phyloP scores from a whole-genome alignment of 2,329 filamentous ascomycete genomes.

The Tolypocladium amazonense region DNA sequence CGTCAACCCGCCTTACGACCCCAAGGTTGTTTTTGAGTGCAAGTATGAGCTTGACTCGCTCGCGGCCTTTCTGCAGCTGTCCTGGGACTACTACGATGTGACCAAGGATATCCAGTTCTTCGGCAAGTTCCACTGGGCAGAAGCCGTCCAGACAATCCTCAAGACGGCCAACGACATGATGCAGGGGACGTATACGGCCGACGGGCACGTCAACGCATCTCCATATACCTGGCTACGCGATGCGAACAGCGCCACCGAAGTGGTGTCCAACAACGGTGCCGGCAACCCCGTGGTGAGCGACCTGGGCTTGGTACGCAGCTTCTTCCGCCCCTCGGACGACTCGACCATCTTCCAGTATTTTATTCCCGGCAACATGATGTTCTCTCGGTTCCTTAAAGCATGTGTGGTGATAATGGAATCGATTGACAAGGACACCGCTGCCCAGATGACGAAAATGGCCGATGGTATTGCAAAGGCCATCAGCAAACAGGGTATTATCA shows the following conservation, averaged over 20 bases:
- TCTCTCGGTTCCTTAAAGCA: conserved; percentile 49
- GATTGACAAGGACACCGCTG: conserved; percentile 39
- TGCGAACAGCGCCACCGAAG: conserved; percentile 69
- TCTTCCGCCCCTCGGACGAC: conserved; percentile 87
- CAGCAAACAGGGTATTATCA: conserved; percentile 56
- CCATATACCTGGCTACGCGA: conserved; percentile 70
- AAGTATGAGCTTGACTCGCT: conserved; percentile 93
- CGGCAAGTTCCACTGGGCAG: conserved; percentile 59
- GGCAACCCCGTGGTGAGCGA: conserved; percentile 70
- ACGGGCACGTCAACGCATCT: conserved; percentile 42
- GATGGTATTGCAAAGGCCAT: conserved; percentile 51
- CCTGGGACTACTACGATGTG: conserved; percentile 65
- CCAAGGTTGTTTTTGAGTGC: conserved; percentile 75
- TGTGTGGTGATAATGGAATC: conserved; percentile 33
- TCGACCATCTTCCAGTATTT: conserved; percentile 77
- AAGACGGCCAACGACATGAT: conserved; percentile 59
- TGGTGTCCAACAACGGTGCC: conserved; percentile 62
- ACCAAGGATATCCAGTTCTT: conserved; percentile 69
- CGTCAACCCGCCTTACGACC: conserved; percentile 54
- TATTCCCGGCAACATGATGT: conserved; percentile 85
- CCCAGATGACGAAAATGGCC: conserved; percentile 48
- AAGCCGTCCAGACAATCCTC: conserved; percentile 61
- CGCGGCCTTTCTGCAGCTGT: conserved; percentile 74
- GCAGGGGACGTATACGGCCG: conserved; percentile 57
- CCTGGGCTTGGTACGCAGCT: conserved; percentile 76